These are phyloP conservation scores for Psophocarpus tetragonolobus DNA, from an alignment of 306 rosid genomes.

Conservation along the genomic window DNA sequence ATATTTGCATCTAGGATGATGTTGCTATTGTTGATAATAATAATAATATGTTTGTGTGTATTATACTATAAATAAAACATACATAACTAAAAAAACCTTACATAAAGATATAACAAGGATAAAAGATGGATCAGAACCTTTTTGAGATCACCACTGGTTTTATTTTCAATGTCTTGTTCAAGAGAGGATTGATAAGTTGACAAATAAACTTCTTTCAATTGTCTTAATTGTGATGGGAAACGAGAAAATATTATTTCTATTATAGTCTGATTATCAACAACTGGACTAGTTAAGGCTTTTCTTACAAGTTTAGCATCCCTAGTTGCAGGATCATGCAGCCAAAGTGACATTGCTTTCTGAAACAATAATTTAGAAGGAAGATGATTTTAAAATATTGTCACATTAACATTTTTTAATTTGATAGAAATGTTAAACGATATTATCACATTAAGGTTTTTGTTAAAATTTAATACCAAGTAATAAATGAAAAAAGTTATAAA, in stretches of 20 bases:
- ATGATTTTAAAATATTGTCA: not conserved
- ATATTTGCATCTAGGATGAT: not conserved
- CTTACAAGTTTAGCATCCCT: constrained; percentile 55
- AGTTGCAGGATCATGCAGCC: constrained; percentile 71
- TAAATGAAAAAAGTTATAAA: too few relatives aligned
- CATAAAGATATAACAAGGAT: not conserved
- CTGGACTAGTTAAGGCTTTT: constrained; percentile 38
- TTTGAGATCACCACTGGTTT: constrained; percentile 54
- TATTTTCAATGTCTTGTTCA: constrained; percentile 52
- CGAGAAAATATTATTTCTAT: constrained; percentile 79
- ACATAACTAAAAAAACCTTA: not conserved
- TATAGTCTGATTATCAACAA: constrained; percentile 52
- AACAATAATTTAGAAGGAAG: constrained; percentile 12
- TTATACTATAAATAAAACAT: not conserved
- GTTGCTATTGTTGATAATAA: too few relatives aligned
- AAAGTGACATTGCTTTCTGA: constrained; percentile 69
- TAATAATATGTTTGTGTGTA: too few relatives aligned
- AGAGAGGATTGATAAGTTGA: constrained; percentile 42
- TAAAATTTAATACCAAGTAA: too few relatives aligned
- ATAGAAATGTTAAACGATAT: not conserved
- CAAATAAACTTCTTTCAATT: constrained; percentile 60
- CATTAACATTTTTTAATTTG: too few relatives aligned
- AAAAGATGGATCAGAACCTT: constrained; percentile 42
- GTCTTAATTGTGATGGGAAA: constrained; percentile 64
- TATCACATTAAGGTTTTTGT: too few relatives aligned